phyloP scores from a whole-genome alignment of 345 rosid genomes.

The Triadica sebifera region DNA sequence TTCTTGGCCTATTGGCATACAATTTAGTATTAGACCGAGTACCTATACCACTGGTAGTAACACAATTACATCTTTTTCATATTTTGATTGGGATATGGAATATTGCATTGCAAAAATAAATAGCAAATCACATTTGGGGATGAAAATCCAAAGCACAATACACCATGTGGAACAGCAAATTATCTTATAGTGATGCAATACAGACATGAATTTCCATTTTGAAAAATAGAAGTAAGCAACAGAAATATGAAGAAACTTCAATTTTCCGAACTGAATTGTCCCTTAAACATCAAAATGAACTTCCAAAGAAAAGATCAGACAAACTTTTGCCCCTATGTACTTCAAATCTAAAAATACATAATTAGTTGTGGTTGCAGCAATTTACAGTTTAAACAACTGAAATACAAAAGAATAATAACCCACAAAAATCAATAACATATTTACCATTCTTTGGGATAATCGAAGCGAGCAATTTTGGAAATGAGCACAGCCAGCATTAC shows the following conservation, averaged over 20 bases:
- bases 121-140: background rate
- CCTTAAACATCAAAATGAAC: background rate
- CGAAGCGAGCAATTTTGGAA: slow-evolving; percentile 90
- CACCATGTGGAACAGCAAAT: background rate
- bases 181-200: background rate
- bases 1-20: background rate
- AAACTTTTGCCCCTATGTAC: background rate
- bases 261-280: background rate
- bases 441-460: slow-evolving; percentile 94
- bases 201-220: background rate
- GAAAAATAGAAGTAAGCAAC: background rate
- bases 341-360: background rate
- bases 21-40: background rate
- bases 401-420: background rate
- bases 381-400: background rate
- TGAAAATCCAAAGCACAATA: background rate
- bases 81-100: background rate
- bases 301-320: background rate
- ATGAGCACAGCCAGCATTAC: slow-evolving; percentile 78
- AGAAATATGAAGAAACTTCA: background rate
- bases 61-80: background rate
- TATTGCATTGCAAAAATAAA: background rate
- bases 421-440: background rate
- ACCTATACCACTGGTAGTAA: background rate
- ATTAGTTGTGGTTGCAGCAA: background rate